These are phyloP conservation scores for Claviceps purpurea DNA, from an alignment of 2,329 filamentous ascomycete genomes.

Conservation along the genomic window DNA sequence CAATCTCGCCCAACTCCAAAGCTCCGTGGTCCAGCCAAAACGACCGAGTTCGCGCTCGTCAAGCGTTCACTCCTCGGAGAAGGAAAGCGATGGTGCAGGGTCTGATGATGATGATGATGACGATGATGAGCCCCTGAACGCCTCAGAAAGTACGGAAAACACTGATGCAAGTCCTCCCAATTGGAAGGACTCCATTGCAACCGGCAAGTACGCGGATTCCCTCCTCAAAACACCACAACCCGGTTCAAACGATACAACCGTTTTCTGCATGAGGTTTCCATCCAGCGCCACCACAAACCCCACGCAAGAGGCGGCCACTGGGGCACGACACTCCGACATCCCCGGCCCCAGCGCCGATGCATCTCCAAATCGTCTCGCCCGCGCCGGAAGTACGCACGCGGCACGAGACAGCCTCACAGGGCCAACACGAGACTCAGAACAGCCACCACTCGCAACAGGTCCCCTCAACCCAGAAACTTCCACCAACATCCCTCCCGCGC, in stretches of 20 bases:
- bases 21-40: neutral
- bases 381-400: neutral
- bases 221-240: neutral
- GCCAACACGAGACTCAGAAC: neutral
- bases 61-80: neutral
- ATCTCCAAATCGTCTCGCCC: no score
- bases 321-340: neutral
- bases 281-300: neutral
- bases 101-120: neutral
- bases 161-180: neutral
- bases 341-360: neutral
- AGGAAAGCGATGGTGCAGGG: neutral
- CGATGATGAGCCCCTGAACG: neutral
- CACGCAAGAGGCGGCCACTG: neutral
- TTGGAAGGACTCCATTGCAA: neutral
- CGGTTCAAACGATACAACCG: neutral
- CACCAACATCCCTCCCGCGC: neutral
- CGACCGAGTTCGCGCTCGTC: conserved; percentile 1
- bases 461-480: neutral
- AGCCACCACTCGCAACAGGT: no score
- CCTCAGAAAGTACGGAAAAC: neutral
- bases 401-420: neutral
- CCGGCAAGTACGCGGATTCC: neutral
- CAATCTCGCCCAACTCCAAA: neutral
- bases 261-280: neutral